A percentile compares a stretch with the other conserved stretches of the same genome.
phyloP scores from a whole-genome alignment of 352 stramenopile species.

The Peronosclerospora sorghi region DNA sequence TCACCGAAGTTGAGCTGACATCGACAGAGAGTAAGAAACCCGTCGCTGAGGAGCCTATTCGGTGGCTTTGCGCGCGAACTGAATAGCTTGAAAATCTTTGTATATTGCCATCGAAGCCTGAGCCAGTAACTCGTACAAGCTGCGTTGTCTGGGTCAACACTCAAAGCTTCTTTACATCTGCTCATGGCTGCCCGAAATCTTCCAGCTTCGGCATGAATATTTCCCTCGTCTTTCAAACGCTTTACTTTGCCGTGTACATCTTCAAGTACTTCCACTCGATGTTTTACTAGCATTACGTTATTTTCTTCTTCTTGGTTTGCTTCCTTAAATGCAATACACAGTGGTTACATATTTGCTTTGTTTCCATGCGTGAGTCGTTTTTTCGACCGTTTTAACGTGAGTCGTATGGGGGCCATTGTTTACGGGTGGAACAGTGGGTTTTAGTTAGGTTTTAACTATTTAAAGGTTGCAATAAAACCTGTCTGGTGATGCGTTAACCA shows the following conservation, averaged over 20 bases:
- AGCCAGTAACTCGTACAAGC: conserved; percentile 56
- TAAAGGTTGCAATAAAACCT: too few relatives aligned
- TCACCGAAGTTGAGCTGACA: conserved; percentile 77
- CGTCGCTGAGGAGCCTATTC: conserved; percentile 46
- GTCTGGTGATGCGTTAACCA: too few relatives aligned
- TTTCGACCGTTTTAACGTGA: conserved; percentile 20
- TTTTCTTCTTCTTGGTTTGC: conserved; percentile 1
- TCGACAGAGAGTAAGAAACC: conserved; percentile 51
- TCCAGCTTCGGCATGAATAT: conserved; percentile 57
- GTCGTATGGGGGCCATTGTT: conserved; percentile 14
- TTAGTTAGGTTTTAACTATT: too few relatives aligned
- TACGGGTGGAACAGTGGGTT: too few relatives aligned
- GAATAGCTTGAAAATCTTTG: conserved; percentile 68
- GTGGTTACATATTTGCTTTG: not conserved
- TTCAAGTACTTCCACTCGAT: conserved; percentile 35
- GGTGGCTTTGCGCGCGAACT: conserved; percentile 48
- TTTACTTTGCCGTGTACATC: conserved; percentile 41
- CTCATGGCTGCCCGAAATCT: conserved; percentile 51
- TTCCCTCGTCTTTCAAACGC: conserved; percentile 65
- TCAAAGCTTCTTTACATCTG: conserved; percentile 52
- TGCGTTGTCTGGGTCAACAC: conserved; percentile 31
- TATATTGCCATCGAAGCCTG: conserved; percentile 58
- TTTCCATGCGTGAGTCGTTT: conserved; percentile 14
- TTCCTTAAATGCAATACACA: conserved; percentile 4
- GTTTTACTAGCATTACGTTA: not conserved